Evolutionary conservation across 2,329 filamentous ascomycete species (phyloP).

Genomic region (Pseudogymnoascus sp.): DNA sequence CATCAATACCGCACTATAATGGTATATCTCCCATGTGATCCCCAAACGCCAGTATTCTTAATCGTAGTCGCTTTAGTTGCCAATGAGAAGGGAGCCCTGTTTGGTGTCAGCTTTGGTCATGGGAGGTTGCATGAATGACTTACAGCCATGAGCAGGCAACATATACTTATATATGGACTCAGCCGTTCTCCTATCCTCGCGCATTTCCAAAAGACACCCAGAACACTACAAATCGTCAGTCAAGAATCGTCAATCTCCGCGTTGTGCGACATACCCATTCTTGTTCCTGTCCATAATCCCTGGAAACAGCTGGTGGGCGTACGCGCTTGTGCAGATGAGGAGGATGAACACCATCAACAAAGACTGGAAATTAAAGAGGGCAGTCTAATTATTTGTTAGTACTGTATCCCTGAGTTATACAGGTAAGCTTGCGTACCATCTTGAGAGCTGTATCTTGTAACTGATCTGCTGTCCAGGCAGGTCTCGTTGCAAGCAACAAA

Average conservation of each 20-base stretch:
- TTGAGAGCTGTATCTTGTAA: constrained; percentile 8
- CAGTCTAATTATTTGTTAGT: constrained; percentile 53
- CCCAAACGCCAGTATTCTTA: constrained; percentile 16
- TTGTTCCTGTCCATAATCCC: constrained; percentile 88
- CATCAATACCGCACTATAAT: constrained; percentile 6
- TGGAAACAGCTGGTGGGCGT: constrained; percentile 84
- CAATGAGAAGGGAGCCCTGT: constrained; percentile 29
- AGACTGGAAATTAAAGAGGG: constrained; percentile 98
- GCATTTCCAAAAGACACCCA: constrained; percentile 92
- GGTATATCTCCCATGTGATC: constrained; percentile 10
- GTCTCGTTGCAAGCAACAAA: constrained; percentile 1
- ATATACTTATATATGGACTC: constrained; percentile 91
- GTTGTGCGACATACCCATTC: constrained; percentile 56
- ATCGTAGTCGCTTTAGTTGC: constrained; percentile 16
- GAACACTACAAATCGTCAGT: constrained; percentile 7
- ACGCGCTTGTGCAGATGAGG: constrained; percentile 91
- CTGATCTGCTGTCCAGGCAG: not conserved
- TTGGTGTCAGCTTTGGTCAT: constrained; percentile 13
- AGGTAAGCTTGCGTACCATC: constrained; percentile 16
- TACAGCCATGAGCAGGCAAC: constrained; percentile 91
- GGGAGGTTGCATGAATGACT: constrained; percentile 27
- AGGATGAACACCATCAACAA: constrained; percentile 90
- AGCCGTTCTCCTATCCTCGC: constrained; percentile 86
- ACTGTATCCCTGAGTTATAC: not conserved
- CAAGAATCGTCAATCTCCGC: constrained; percentile 2